Conservation (phyloP, 1,284 basidiomycete species). For the Moesziomyces sp. region DNA sequence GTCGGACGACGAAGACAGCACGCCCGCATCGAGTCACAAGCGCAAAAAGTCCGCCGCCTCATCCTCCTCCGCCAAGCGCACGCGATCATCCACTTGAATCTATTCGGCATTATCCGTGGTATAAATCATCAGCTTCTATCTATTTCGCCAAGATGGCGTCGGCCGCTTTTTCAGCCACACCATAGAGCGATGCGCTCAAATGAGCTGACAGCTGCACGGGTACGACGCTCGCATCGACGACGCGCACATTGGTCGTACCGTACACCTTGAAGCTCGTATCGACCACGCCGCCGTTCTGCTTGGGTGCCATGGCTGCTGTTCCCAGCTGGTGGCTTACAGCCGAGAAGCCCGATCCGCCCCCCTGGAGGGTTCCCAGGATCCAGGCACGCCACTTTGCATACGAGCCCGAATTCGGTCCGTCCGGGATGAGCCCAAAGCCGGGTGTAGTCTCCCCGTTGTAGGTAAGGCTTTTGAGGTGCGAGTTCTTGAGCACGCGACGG, state of each 20-base stretch:
- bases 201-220: constrained; percentile 56
- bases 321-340: constrained; percentile 74
- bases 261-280: constrained; percentile 65
- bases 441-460: constrained; percentile 67
- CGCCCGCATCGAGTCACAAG: constrained; percentile 20
- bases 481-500: constrained; percentile 61
- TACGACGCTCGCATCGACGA: constrained; percentile 58
- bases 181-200: constrained; percentile 54
- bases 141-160: constrained; percentile 20
- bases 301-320: constrained; percentile 75
- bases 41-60: constrained; percentile 13
- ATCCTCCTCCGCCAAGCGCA: constrained; percentile 8
- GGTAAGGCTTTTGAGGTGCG: constrained; percentile 52
- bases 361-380: constrained; percentile 61
- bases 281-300: constrained; percentile 73
- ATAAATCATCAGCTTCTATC: not conserved
- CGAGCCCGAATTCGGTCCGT: constrained; percentile 55
- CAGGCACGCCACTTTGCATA: constrained; percentile 67
- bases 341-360: constrained; percentile 59
- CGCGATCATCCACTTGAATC: not conserved
- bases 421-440: constrained; percentile 57
- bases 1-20: constrained; percentile 33
- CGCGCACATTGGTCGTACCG: constrained; percentile 63
- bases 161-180: constrained; percentile 55
- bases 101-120: not conserved